A percentile compares a stretch with the other conserved stretches of the same genome.
These are phyloP conservation scores for Phytophthora tubulina DNA, from an alignment of 352 stramenopile species.

Conservation along the genomic window DNA sequence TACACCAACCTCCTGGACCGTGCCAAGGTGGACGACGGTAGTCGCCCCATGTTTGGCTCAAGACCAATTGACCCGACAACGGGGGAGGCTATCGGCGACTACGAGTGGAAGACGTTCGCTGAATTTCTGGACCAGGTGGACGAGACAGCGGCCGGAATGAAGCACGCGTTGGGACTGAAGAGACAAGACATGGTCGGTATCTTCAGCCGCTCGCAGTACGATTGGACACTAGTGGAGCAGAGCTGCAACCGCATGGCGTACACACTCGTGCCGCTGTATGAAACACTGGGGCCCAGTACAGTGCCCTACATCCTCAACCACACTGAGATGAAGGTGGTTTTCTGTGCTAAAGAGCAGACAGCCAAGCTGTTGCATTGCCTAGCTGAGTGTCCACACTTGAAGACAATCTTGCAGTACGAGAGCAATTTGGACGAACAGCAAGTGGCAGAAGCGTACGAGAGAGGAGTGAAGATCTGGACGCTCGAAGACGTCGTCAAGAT, in stretches of 20 bases:
- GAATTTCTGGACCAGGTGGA: conserved; percentile 58
- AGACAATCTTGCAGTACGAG: conserved; percentile 59
- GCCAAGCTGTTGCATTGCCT: conserved; percentile 47
- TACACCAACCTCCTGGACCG: conserved; percentile 68
- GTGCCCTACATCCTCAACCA: conserved; percentile 76
- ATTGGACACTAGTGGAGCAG: conserved; percentile 73
- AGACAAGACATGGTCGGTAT: conserved; percentile 61
- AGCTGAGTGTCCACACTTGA: conserved; percentile 48
- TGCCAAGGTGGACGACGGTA: conserved; percentile 54
- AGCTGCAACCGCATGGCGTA: conserved; percentile 71
- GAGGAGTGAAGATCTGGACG: conserved; percentile 47
- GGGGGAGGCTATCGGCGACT: conserved; percentile 43
- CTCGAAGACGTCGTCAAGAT: conserved; percentile 44
- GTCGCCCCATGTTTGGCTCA: conserved; percentile 59
- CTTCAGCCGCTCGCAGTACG: conserved; percentile 67
- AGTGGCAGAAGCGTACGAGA: conserved; percentile 22
- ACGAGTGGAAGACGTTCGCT: conserved; percentile 65
- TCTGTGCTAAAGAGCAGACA: conserved; percentile 58
- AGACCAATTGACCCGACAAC: conserved; percentile 48
- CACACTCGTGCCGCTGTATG: conserved; percentile 77
- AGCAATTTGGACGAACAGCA: conserved; percentile 39
- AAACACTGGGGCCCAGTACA: conserved; percentile 63
- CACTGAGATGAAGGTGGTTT: conserved; percentile 64
- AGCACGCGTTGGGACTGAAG: conserved; percentile 39
- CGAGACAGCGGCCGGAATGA: conserved; percentile 46